Conservation (phyloP, 176 grass and related monocot genomes). For the Lolium perenne region DNA sequence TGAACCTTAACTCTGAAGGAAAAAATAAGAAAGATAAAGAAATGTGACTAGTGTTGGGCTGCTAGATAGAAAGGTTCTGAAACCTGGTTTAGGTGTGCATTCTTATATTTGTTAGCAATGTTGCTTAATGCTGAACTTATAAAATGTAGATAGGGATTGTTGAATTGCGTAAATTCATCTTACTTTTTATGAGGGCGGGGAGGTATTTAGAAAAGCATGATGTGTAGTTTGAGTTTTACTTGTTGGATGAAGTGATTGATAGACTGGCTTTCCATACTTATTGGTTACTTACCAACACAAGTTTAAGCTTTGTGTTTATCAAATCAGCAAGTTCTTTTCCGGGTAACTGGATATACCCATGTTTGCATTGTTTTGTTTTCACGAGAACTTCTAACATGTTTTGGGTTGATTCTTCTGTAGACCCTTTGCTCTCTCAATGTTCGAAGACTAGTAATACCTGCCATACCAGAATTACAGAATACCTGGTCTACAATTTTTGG, state of each 20-base stretch:
- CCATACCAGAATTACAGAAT: constrained; percentile 86
- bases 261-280: constrained; percentile 10
- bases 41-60: not conserved
- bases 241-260: constrained; percentile 24
- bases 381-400: constrained; percentile 37
- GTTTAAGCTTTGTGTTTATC: constrained; percentile 41
- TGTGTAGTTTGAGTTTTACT: constrained; percentile 14
- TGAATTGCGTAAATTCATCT: not conserved
- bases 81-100: constrained; percentile 36
- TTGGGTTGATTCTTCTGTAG: constrained; percentile 60
- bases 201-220: constrained; percentile 2
- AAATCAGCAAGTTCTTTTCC: constrained; percentile 11
- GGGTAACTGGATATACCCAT: constrained; percentile 29
- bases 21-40: constrained; percentile 1
- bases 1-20: constrained; percentile 4
- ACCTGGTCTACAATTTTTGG: constrained; percentile 90
- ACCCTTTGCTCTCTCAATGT: constrained; percentile 76
- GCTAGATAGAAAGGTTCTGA: not conserved
- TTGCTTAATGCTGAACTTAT: constrained; percentile 4
- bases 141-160: constrained; percentile 25
- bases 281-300: constrained; percentile 14
- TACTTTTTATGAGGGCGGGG: constrained; percentile 25
- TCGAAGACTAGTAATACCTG: constrained; percentile 74
- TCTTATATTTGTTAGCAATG: not conserved
- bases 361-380: constrained; percentile 22